Conservation (phyloP, 2,329 filamentous ascomycete genomes). For the Xylaria polymorpha region DNA sequence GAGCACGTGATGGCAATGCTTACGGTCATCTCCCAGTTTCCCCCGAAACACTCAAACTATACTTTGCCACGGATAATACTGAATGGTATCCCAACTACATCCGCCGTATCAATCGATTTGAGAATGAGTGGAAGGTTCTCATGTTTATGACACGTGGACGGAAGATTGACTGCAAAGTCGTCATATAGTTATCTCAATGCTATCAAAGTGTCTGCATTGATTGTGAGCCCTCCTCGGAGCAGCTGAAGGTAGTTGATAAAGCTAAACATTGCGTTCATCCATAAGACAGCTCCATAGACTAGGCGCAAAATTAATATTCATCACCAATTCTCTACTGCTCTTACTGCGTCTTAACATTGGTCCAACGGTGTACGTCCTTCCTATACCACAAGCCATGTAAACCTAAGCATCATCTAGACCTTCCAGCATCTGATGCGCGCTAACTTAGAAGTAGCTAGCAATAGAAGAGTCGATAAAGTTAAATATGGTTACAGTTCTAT, state of each 20-base stretch:
- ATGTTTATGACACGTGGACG: not conserved
- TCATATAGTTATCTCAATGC: not conserved
- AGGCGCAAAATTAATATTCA: not conserved
- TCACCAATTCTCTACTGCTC: not conserved
- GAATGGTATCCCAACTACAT: not conserved
- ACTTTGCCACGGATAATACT: not conserved
- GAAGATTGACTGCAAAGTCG: not conserved
- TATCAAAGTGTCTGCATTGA: too few relatives aligned
- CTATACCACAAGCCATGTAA: too few relatives aligned
- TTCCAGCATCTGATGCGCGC: too few relatives aligned
- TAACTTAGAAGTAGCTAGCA: not conserved
- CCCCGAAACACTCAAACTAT: too few relatives aligned
- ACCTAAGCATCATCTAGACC: too few relatives aligned
- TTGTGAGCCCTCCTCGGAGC: too few relatives aligned
- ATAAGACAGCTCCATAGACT: not conserved
- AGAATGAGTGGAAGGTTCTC: not conserved
- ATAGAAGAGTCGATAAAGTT: not conserved
- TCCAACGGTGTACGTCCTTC: not conserved
- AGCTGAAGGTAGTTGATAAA: too few relatives aligned
- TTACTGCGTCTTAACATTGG: not conserved
- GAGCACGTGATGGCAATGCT: not conserved
- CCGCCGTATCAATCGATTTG: not conserved
- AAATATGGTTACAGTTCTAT: too few relatives aligned
- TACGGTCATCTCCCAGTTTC: too few relatives aligned
- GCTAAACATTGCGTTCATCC: too few relatives aligned